Percentiles rank a stretch among this genome's conserved stretches.
These are phyloP conservation scores for Begonia fuchsioides DNA, from an alignment of 306 rosid genomes.

Conservation along the genomic window DNA sequence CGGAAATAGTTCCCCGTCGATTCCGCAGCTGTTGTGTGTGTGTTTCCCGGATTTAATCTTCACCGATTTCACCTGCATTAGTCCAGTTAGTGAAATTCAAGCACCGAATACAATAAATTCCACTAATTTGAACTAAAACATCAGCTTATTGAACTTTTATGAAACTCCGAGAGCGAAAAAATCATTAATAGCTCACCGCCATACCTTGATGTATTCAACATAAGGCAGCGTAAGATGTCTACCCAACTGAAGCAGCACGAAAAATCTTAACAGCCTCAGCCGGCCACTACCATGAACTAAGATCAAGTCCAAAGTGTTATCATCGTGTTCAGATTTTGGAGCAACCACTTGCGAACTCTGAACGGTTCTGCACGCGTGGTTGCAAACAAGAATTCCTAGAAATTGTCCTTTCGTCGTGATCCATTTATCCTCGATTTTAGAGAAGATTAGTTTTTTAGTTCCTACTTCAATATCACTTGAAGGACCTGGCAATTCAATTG, in stretches of 20 bases:
- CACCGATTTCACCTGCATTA: conserved; percentile 64
- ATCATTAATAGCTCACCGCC: conserved; percentile 2
- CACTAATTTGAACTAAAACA: too few relatives aligned
- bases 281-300: conserved; percentile 90
- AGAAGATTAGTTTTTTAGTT: conserved; percentile 39
- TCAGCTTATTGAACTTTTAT: too few relatives aligned
- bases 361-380: conserved; percentile 93
- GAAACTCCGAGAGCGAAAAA: conserved; percentile 1
- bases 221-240: conserved; percentile 88
- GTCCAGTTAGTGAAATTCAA: too few relatives aligned
- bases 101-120: too few relatives aligned
- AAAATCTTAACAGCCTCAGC: conserved; percentile 72
- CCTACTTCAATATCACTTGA: conserved; percentile 48
- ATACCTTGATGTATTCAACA: conserved; percentile 88
- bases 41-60: conserved; percentile 82
- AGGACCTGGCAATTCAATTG: conserved; percentile 85
- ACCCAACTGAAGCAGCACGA: conserved; percentile 87
- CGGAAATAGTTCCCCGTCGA: conserved; percentile 93
- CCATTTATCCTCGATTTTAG: conserved; percentile 62
- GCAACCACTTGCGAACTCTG: conserved; percentile 97
- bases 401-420: conserved; percentile 66
- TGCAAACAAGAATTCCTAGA: conserved; percentile 86
- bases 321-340: conserved; percentile 85
- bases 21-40: conserved; percentile 83
- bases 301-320: conserved; percentile 64